phyloP scores from a whole-genome alignment of 164 flowering plant species.

The Magnolia sinica region DNA sequence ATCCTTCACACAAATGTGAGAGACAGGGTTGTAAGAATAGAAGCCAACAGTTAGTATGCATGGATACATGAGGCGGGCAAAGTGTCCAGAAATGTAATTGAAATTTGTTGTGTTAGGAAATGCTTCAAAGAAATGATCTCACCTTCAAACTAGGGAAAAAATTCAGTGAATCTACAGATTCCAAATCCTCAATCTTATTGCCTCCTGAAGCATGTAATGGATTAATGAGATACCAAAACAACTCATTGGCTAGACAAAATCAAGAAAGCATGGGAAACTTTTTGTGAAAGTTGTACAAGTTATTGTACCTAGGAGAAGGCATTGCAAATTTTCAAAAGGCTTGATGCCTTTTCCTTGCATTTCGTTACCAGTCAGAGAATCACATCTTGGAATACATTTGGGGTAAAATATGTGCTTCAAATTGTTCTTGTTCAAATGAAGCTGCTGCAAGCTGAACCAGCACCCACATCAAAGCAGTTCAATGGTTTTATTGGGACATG shows the following conservation, averaged over 20 bases:
- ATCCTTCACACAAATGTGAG: constrained; percentile 45
- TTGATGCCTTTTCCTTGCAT: constrained; percentile 19
- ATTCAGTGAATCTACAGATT: constrained; percentile 70
- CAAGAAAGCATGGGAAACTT: background rate
- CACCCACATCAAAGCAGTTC: constrained; percentile 9
- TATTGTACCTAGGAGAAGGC: constrained; percentile 80
- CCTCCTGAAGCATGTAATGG: constrained; percentile 51
- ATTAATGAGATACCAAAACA: constrained; percentile 5
- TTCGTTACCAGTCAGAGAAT: constrained; percentile 21
- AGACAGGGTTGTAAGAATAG: constrained; percentile 10
- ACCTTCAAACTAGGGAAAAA: constrained; percentile 72
- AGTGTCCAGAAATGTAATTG: background rate
- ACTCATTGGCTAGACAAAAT: background rate
- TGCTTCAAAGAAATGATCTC: constrained; percentile 24
- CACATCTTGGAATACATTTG: constrained; percentile 15
- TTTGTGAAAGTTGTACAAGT: background rate
- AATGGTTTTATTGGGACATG: background rate
- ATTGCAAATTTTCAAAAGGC: constrained; percentile 64
- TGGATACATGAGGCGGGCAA: background rate
- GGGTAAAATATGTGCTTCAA: constrained; percentile 56
- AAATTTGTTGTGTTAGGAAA: background rate
- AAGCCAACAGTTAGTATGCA: background rate
- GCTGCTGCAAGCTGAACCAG: constrained; percentile 78
- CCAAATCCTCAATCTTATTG: constrained; percentile 64
- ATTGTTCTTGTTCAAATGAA: constrained; percentile 80